phyloP scores from a whole-genome alignment of 441 rosid species.

The Rhodomyrtus psidioides region DNA sequence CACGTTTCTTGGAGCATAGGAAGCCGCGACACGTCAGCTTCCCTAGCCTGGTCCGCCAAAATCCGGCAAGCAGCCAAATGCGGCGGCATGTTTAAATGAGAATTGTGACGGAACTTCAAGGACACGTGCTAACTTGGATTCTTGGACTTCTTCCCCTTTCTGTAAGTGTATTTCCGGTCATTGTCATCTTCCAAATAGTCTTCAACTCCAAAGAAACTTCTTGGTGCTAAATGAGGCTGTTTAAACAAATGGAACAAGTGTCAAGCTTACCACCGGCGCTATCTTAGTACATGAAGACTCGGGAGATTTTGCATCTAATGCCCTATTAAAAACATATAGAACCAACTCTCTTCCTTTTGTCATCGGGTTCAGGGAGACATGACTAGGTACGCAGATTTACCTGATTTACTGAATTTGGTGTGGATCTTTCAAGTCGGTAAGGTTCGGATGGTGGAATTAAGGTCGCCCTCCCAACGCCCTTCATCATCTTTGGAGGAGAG shows the following conservation, averaged over 20 bases:
- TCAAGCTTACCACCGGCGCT: too few relatives aligned
- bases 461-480: not conserved
- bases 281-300: too few relatives aligned
- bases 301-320: too few relatives aligned
- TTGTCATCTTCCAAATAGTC: not conserved
- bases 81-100: too few relatives aligned
- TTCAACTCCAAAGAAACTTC: not conserved
- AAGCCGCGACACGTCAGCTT: too few relatives aligned
- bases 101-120: not conserved
- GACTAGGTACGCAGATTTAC: not conserved
- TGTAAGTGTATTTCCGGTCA: not conserved
- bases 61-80: too few relatives aligned
- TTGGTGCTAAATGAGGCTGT: not conserved
- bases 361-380: too few relatives aligned
- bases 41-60: too few relatives aligned
- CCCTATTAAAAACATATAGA: too few relatives aligned
- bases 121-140: not conserved
- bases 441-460: not conserved
- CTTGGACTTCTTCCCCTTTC: not conserved
- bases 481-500: not conserved
- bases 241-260: too few relatives aligned
- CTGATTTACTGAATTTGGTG: not conserved
- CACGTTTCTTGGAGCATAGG: too few relatives aligned
- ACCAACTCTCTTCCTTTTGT: too few relatives aligned
- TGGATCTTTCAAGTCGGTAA: not conserved